Percentiles rank a stretch among this genome's conserved stretches.
Evolutionary conservation across 495 filamentous ascomycete genomes (phyloP).

Genomic region (Aspergillus campestris): DNA sequence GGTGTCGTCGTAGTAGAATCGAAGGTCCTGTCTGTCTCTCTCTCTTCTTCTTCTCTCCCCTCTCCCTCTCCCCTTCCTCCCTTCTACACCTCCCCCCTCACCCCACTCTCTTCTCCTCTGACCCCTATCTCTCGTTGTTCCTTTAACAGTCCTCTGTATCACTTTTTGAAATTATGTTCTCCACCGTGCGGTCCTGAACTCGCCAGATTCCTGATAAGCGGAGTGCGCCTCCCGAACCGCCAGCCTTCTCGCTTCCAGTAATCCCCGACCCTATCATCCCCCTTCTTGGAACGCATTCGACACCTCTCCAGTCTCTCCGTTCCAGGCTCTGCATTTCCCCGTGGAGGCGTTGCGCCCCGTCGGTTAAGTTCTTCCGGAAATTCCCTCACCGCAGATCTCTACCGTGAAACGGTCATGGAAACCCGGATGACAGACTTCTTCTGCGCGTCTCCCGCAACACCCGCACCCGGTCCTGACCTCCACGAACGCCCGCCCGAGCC

Average conservation of each 20-base stretch:
- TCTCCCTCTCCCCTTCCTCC: conserved; percentile 1
- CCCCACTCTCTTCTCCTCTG: neutral
- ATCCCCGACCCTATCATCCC: too few species aligned
- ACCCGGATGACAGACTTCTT: conserved; percentile 6
- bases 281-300: too few species aligned
- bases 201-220: too few species aligned
- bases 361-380: neutral
- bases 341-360: too few species aligned
- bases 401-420: conserved; percentile 6
- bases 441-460: conserved; percentile 27
- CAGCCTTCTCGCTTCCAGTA: too few species aligned
- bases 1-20: neutral
- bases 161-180: neutral
- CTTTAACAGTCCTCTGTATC: neutral
- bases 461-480: conserved; percentile 26
- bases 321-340: too few species aligned
- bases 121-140: neutral
- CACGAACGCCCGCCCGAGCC: conserved; percentile 20
- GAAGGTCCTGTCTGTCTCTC: conserved; percentile 1
- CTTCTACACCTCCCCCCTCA: neutral
- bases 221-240: too few species aligned
- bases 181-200: neutral
- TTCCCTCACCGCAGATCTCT: conserved; percentile 1
- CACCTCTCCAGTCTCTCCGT: too few species aligned
- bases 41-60: conserved; percentile 1